phyloP scores from a whole-genome alignment of 1,284 basidiomycete genomes.

The Cryptococcus sp. region DNA sequence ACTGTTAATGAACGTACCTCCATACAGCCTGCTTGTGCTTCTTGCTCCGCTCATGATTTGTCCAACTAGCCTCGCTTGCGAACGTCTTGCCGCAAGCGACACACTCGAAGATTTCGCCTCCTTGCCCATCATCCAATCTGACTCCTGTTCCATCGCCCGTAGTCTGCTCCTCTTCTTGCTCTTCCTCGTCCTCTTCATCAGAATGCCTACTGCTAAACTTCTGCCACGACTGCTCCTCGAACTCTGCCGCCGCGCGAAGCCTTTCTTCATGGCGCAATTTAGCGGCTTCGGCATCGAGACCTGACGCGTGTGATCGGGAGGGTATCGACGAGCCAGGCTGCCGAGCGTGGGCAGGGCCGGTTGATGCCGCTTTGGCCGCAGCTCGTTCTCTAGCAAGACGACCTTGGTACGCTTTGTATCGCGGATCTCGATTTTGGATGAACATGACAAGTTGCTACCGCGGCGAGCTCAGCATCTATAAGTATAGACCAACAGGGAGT shows the following conservation, averaged over 20 bases:
- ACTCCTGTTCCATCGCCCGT: constrained; percentile 40
- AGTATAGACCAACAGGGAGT: background rate
- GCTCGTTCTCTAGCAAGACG: constrained; percentile 53
- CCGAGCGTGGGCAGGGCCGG: no score
- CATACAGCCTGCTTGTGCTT: constrained; percentile 91
- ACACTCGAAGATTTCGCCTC: constrained; percentile 71
- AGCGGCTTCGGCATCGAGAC: constrained; percentile 31
- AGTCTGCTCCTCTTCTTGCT: constrained; percentile 51
- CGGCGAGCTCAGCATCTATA: no score
- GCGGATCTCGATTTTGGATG: constrained; percentile 88
- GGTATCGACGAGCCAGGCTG: constrained; percentile 24
- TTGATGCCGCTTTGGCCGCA: constrained; percentile 11
- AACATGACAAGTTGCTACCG: constrained; percentile 77
- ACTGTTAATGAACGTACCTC: constrained; percentile 43
- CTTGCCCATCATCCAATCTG: constrained; percentile 36
- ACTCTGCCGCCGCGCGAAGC: constrained; percentile 33
- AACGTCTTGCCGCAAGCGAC: constrained; percentile 93
- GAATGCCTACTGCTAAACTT: constrained; percentile 63
- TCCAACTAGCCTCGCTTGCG: constrained; percentile 89
- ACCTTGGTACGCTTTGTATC: constrained; percentile 74
- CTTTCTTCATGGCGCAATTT: constrained; percentile 31
- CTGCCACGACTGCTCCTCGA: constrained; percentile 74
- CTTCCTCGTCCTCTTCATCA: constrained; percentile 56
- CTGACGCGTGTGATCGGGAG: constrained; percentile 9
- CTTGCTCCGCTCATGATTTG: constrained; percentile 93